Percentiles rank a stretch among this genome's conserved stretches.
These are phyloP conservation scores for Penicillium sumatraense DNA, from an alignment of 2,329 filamentous ascomycete species.

Conservation along the genomic window DNA sequence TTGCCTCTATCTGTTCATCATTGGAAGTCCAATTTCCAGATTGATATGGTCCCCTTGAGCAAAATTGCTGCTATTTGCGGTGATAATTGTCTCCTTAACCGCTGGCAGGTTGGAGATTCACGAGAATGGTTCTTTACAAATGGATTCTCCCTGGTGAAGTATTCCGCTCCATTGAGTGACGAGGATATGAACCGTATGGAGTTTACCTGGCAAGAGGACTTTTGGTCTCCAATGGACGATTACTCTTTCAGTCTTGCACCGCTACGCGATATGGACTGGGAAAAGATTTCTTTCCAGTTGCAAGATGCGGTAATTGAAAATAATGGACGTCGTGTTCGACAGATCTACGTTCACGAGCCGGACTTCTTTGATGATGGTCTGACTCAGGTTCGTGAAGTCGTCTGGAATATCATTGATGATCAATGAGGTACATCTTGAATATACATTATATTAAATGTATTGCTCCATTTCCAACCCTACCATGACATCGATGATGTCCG, in stretches of 20 bases:
- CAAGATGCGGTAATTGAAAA: constrained; percentile 45
- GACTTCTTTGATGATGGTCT: constrained; percentile 10
- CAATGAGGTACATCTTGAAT: neutral
- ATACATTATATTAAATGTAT: neutral
- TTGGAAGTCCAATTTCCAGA: constrained; percentile 58
- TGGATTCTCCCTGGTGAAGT: constrained; percentile 59
- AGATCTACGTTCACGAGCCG: constrained; percentile 53
- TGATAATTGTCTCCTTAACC: constrained; percentile 56
- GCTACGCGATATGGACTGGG: constrained; percentile 40
- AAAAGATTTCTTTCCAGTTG: constrained; percentile 57
- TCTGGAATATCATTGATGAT: constrained; percentile 20
- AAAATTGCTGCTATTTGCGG: constrained; percentile 54
- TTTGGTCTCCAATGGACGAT: constrained; percentile 38
- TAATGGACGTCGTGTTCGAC: constrained; percentile 46
- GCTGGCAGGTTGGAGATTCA: constrained; percentile 47
- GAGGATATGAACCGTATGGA: constrained; percentile 51
- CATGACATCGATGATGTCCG: no score
- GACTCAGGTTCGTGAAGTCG: constrained; percentile 28
- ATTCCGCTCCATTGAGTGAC: constrained; percentile 46
- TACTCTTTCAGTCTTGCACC: constrained; percentile 58
- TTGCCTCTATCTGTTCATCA: constrained; percentile 59
- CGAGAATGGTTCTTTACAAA: constrained; percentile 54
- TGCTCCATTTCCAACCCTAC: no score
- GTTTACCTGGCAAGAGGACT: constrained; percentile 54
- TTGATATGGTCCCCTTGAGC: constrained; percentile 51